Conservation (phyloP, 257 asterid genomes). For the Rehmannia glutinosa region DNA sequence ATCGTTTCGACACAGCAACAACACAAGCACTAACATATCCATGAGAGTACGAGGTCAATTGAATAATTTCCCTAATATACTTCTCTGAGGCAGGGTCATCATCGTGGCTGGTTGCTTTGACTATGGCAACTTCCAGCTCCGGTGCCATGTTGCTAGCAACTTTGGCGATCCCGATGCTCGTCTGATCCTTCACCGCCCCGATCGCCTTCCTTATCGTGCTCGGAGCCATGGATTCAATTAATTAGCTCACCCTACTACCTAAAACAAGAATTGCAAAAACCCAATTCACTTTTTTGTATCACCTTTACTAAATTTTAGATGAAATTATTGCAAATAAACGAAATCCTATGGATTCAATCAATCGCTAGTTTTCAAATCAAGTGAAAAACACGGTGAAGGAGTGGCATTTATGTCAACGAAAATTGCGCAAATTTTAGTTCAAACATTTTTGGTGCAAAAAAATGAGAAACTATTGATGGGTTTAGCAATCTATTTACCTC, state of each 20-base stretch:
- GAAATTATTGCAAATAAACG: not conserved
- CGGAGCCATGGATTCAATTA: conserved; percentile 55
- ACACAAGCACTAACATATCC: conserved; percentile 73
- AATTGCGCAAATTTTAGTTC: not conserved
- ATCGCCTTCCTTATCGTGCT: conserved; percentile 77
- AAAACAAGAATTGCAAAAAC: not conserved
- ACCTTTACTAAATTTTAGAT: not conserved
- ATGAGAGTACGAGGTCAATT: conserved; percentile 53
- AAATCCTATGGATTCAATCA: not conserved
- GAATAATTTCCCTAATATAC: conserved; percentile 62
- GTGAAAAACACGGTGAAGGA: not conserved
- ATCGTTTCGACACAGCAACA: conserved; percentile 47
- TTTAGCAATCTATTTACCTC: conserved; percentile 21
- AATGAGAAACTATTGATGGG: not conserved
- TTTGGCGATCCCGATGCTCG: conserved; percentile 79
- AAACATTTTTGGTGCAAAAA: not conserved
- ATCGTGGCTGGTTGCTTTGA: conserved; percentile 83
- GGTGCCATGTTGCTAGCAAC: conserved; percentile 81
- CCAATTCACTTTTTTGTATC: not conserved
- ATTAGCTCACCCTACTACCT: conserved; percentile 4
- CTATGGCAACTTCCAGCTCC: conserved; percentile 78
- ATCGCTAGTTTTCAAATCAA: not conserved
- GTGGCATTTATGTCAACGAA: not conserved
- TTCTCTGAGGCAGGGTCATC: conserved; percentile 89
- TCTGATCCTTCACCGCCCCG: conserved; percentile 86